phyloP scores from a whole-genome alignment of 345 rosid species.

The Eucalyptus pauciflora region DNA sequence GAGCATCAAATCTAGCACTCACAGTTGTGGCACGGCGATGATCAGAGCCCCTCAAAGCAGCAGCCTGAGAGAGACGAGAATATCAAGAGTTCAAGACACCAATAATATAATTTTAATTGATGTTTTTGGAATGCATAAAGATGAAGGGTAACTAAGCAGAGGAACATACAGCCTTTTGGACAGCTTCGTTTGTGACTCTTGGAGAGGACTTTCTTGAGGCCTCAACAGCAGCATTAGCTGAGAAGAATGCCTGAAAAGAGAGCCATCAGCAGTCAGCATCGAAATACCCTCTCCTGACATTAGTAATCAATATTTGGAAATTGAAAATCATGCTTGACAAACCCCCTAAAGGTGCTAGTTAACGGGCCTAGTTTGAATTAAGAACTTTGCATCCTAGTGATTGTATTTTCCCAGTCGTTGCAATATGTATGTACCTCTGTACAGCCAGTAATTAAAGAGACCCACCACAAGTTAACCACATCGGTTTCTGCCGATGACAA shows the following conservation, averaged over 20 bases:
- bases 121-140: background rate
- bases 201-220: slow-evolving; percentile 89
- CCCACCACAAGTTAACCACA: accelerated
- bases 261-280: background rate
- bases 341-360: background rate
- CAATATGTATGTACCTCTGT: background rate
- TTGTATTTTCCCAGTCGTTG: too few relatives aligned
- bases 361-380: too few relatives aligned
- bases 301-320: background rate
- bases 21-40: too few relatives aligned
- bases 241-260: slow-evolving; percentile 38
- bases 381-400: too few relatives aligned
- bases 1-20: too few relatives aligned
- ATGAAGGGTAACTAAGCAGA: background rate
- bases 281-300: background rate
- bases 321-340: background rate
- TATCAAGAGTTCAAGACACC: background rate
- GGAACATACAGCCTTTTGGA: slow-evolving; percentile 62
- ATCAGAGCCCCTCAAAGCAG: too few relatives aligned
- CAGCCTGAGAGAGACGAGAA: too few relatives aligned
- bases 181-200: slow-evolving; percentile 66
- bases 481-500: background rate
- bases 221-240: slow-evolving; percentile 64
- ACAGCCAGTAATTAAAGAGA: background rate
- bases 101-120: background rate